Base-by-base conservation (phyloP, 352 stramenopile species). In the Phytophthora ramorum region DNA sequence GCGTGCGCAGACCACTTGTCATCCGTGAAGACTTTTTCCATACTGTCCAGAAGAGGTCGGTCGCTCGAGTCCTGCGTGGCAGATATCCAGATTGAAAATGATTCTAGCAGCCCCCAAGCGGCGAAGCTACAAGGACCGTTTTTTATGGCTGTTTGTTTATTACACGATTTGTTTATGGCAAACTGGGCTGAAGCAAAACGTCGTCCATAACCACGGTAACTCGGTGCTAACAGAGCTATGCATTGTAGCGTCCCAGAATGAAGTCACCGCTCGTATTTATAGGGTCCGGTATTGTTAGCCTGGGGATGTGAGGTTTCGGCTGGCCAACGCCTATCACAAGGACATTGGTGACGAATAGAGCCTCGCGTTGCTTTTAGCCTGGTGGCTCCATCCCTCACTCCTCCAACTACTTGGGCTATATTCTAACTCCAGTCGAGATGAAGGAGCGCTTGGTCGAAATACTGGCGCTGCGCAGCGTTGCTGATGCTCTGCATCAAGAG, bases 381-480 rank as follows among this genome's bases (percentile, higher is more conserved):
- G 17, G 43, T 51, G n/a, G 32, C 44, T 62, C 19, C 22, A 24
- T 1, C 26, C 22, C 24, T 28, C 35, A 53, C 26, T 64, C 45
- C 24, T 40, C 41, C 38, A 45, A 14, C 22, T 50, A 19, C 8
- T 9, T 35, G 14, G 37, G 3, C 20, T 17, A 48, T 66, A 57
- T 44, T 50, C 13, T 43, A 50, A 32, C 14, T 20, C 19, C 4
- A 1, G 47, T 30, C 26, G 19, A 22, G 22, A 89, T 81, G 76
- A 81, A 75, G n/a, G 76, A 88, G 43, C 78, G 79, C 17, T 61
- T 89, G 44, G 55, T 63, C 20, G 70, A 78, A 66, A 78, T 91
- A 37, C 61, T 91, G 20, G 69, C 78, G 17, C 71, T 76, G 28
- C 41, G 67, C 9, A 80, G 54, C 8, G 69, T 89, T 34, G 55